phyloP scores from a whole-genome alignment of 169 alveolate genomes.

The Plasmodium coatneyi region DNA sequence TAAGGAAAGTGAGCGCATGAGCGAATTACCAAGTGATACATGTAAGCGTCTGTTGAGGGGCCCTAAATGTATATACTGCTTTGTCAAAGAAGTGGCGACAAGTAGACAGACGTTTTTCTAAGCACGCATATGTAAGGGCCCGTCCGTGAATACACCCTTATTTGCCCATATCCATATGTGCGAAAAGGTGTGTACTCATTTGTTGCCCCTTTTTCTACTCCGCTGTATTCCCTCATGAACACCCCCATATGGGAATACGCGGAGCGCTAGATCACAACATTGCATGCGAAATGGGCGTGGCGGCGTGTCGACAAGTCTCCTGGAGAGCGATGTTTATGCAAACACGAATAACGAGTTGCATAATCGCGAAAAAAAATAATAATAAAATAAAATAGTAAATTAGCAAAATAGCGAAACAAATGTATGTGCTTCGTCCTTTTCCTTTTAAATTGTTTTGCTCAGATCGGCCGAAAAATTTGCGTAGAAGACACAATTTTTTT shows the following conservation, averaged over 20 bases:
- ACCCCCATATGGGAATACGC: not conserved
- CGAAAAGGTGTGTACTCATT: not conserved
- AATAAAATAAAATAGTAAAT: not conserved
- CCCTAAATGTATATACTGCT: not conserved
- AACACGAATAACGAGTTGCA: not conserved
- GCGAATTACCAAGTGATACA: not conserved
- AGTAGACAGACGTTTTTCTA: not conserved
- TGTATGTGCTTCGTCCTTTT: not conserved
- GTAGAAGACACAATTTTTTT: not conserved
- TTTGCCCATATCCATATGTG: not conserved
- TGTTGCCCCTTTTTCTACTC: not conserved
- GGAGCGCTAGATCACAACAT: not conserved
- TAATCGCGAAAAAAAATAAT: not conserved
- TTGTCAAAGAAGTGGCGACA: not conserved
- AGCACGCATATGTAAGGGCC: not conserved
- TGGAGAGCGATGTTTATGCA: not conserved
- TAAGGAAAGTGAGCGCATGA: not conserved
- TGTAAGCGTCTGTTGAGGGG: not conserved
- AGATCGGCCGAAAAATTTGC: not conserved
- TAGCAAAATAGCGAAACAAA: not conserved
- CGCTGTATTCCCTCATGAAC: not conserved
- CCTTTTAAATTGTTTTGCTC: not conserved
- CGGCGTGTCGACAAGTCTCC: not conserved
- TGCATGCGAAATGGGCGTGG: not conserved
- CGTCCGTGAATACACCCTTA: not conserved